These are phyloP conservation scores for Beta corolliflora DNA, from an alignment of 179 eudicot species.

Conservation along the genomic window DNA sequence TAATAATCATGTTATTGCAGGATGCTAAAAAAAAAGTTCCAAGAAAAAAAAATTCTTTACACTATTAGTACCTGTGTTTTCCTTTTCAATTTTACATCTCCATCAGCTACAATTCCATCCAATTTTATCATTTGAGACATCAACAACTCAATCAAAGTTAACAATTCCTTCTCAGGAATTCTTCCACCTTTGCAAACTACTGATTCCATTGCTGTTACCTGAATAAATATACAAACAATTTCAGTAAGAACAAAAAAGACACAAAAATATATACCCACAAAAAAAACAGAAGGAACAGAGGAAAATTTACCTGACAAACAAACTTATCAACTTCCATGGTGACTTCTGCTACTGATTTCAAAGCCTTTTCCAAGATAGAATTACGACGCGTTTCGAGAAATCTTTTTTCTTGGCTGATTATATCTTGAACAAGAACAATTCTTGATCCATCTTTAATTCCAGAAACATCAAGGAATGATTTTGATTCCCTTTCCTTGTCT, in stretches of 20 bases:
- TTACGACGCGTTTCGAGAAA: constrained; percentile 41
- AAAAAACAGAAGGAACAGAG: neutral
- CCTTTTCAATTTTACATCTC: constrained; percentile 65
- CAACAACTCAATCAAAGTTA: constrained; percentile 64
- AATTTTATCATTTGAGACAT: constrained; percentile 73
- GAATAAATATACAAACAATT: neutral
- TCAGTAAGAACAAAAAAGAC: neutral
- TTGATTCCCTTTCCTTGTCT: constrained; percentile 75
- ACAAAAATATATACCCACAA: neutral
- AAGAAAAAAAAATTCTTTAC: too few relatives aligned
- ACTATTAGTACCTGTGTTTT: constrained; percentile 59
- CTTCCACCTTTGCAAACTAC: constrained; percentile 59
- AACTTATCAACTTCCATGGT: constrained; percentile 66
- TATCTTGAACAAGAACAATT: constrained; percentile 53
- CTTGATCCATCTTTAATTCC: constrained; percentile 78
- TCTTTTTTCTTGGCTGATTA: constrained; percentile 45
- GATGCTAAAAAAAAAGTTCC: too few relatives aligned
- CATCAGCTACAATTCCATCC: constrained; percentile 74
- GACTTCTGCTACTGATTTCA: constrained; percentile 50
- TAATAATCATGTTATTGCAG: neutral
- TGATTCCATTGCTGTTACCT: constrained; percentile 59
- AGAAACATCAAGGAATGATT: constrained; percentile 53
- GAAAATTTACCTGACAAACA: constrained; percentile 51
- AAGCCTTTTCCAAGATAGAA: constrained; percentile 49
- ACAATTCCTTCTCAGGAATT: constrained; percentile 53